Evolutionary conservation across 768 basidiomycete species (phyloP).

Genomic region (Mycena latifolia): DNA sequence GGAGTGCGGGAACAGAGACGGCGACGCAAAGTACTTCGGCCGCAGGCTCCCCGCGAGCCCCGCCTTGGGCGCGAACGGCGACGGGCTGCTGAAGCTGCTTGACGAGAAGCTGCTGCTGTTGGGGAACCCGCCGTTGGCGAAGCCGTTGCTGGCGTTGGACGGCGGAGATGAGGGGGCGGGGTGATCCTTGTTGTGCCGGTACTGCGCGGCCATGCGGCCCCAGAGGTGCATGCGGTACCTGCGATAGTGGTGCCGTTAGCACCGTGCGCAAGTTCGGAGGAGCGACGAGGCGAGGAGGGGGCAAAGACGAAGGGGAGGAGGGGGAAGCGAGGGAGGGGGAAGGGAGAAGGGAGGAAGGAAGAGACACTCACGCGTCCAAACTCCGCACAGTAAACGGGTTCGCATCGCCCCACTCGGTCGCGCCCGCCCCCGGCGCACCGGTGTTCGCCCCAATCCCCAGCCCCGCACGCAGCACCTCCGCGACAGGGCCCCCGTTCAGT

Average conservation of each 20-base stretch:
- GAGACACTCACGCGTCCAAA: conserved; percentile 75
- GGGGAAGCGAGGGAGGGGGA: no score
- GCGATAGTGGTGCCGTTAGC: no score
- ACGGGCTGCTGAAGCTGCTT: conserved; percentile 13
- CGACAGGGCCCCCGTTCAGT: conserved; percentile 55
- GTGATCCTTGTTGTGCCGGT: no score
- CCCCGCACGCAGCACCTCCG: conserved; percentile 31
- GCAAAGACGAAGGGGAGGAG: no score
- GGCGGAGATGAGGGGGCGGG: no score
- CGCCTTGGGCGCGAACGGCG: conserved; percentile 42
- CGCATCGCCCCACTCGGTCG: conserved; percentile 76
- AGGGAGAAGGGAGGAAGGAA: conserved; percentile 20
- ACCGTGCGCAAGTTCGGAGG: no score
- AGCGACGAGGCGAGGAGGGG: no score
- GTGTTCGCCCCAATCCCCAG: conserved; percentile 26
- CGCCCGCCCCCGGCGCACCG: conserved; percentile 19
- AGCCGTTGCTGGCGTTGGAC: no score
- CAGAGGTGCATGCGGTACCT: no score
- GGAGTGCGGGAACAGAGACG: conserved; percentile 38
- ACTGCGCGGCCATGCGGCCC: no score
- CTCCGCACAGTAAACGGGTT: conserved; percentile 92
- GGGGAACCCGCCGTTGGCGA: no score
- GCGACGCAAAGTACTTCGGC: conserved; percentile 50
- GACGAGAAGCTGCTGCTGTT: conserved; percentile 18
- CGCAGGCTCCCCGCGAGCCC: conserved; percentile 56